Base-by-base conservation (phyloP, 192 early-diverging fungal species). In the Physocladia obscura region DNA sequence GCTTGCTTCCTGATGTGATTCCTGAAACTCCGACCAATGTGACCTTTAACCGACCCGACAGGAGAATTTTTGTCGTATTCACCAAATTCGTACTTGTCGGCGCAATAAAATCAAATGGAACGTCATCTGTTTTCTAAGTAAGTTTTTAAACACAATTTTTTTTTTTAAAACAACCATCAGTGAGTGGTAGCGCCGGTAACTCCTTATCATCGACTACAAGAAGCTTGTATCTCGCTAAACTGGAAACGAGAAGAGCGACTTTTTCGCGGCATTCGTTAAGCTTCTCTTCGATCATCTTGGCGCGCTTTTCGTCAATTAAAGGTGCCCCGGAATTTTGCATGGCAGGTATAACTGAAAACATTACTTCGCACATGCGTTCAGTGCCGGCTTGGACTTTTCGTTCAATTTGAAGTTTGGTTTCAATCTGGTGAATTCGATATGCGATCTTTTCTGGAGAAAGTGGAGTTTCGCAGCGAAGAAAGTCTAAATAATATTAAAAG, bases 331-430 rank as follows among this genome's bases (percentile, higher is more conserved):
- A 44, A 13, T 29, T 24, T 87, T 87, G 57, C 35, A 21, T 47
- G 44, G 13, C n/a, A 21, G 44, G 13, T 47, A 21, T 47, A 47
- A n/a, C n/a, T n/a, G 44, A 17, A 0, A 21, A 50, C 26, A 49
- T 29, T 26, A 76, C 82, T 36, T 78, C 44, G 13, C 49, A 51
- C 78, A 96, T 87, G 34, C 86, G 82, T 70, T 93, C 86, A 13
- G 89, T 91, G 35, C 92, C 94, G 22, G 86, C 89, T 62, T 88
- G 81, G 30, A 99, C 88, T 77, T 95, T 95, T 70, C 83, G 87
- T 81, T 99, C 97, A 26, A 98, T 89, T 57, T 94, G 90, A n/a
- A 98, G 87, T 77, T 97, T 97, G 69, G 87, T 89, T 39, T 89
- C 88, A 39, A 97, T 83, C 74, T 96, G 93, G 38, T 87, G 86